Conservation (phyloP, 495 filamentous ascomycete species). For the Viridothelium virens region DNA sequence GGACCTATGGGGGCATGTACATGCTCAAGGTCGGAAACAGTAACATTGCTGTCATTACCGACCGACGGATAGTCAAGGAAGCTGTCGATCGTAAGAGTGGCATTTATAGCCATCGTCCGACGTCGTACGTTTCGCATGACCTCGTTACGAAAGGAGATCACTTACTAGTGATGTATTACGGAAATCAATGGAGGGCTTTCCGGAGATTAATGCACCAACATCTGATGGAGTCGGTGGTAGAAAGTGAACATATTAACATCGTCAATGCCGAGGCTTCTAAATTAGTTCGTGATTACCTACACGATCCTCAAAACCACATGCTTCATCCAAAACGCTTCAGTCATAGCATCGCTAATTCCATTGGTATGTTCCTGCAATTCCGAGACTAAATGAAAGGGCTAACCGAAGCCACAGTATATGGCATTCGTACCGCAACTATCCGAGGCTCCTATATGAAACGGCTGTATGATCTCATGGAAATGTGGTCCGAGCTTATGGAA, state of each 20-base stretch:
- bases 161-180: slow-evolving; percentile 40
- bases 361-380: slow-evolving; percentile 23
- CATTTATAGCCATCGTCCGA: slow-evolving; percentile 42
- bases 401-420: slow-evolving; percentile 34
- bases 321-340: slow-evolving; percentile 40
- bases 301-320: slow-evolving; percentile 39
- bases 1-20: slow-evolving; percentile 41
- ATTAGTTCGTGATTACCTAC: slow-evolving; percentile 39
- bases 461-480: slow-evolving; percentile 44
- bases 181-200: slow-evolving; percentile 35
- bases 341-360: slow-evolving; percentile 36
- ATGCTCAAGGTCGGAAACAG: slow-evolving; percentile 37
- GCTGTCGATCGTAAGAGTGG: slow-evolving; percentile 40
- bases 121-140: slow-evolving; percentile 38
- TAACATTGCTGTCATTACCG: slow-evolving; percentile 38
- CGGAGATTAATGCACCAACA: slow-evolving; percentile 40
- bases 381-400: slow-evolving; percentile 12
- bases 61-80: slow-evolving; percentile 35
- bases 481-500: slow-evolving; percentile 43
- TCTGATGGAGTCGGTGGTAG: slow-evolving; percentile 37
- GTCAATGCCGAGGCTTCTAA: slow-evolving; percentile 43
- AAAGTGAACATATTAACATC: slow-evolving; percentile 40
- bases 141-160: slow-evolving; percentile 40
- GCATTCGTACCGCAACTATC: slow-evolving; percentile 36
- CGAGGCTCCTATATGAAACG: slow-evolving; percentile 33